Conservation (phyloP, 176 grass and related monocot species). For the Triticum monococcum region DNA sequence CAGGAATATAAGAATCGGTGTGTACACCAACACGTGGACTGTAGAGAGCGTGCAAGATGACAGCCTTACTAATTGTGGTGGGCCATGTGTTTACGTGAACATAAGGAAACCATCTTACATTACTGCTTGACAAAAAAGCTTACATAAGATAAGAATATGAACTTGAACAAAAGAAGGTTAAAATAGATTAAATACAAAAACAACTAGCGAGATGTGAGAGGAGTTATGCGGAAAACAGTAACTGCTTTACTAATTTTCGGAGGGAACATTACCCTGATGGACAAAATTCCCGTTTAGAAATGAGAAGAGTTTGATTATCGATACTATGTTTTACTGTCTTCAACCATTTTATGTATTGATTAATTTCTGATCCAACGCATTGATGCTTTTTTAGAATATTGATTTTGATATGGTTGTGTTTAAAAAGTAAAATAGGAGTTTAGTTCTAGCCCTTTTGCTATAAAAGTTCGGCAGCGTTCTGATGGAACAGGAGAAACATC, state of each 20-base stretch:
- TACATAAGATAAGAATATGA: constrained; percentile 2
- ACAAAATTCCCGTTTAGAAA: background rate
- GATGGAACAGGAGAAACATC: too few species aligned
- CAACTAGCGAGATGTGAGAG: background rate
- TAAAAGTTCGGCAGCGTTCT: too few species aligned
- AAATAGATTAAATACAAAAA: background rate
- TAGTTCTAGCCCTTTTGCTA: background rate
- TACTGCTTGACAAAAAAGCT: background rate
- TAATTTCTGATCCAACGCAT: background rate
- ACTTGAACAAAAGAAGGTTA: background rate
- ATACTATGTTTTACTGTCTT: background rate
- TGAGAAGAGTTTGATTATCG: background rate
- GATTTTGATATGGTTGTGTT: background rate
- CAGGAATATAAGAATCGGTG: background rate
- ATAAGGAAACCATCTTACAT: background rate
- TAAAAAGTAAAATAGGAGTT: background rate
- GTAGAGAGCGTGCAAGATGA: background rate
- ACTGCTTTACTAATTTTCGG: background rate
- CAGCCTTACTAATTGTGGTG: background rate
- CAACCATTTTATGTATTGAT: background rate
- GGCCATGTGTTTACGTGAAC: background rate
- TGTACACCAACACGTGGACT: background rate
- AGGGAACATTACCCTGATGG: background rate
- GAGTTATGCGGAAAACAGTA: background rate
- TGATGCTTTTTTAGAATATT: background rate